Percentiles rank a stretch among this genome's conserved stretches.
Evolutionary conservation across 306 rosid species (phyloP).

Genomic region (Ceratonia siliqua): DNA sequence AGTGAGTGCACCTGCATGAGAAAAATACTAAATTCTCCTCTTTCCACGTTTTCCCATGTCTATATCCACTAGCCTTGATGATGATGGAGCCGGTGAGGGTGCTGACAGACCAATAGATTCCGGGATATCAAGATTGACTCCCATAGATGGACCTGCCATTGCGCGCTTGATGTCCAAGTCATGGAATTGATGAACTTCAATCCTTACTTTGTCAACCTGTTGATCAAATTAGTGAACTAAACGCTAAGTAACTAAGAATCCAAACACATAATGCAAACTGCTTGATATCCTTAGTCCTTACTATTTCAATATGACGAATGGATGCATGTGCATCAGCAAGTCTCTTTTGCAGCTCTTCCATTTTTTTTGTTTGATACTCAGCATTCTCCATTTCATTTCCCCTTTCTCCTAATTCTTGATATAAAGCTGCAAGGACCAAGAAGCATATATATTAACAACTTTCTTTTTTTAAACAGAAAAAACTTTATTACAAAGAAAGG

Average conservation of each 20-base stretch:
- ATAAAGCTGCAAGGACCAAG: slow-evolving; percentile 59
- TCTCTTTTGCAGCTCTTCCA: slow-evolving; percentile 71
- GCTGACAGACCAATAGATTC: slow-evolving; percentile 84
- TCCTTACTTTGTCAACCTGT: slow-evolving; percentile 71
- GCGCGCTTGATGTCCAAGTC: slow-evolving; percentile 61
- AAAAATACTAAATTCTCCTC: slow-evolving; percentile 61
- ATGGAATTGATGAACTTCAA: slow-evolving; percentile 53
- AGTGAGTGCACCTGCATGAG: slow-evolving; percentile 22
- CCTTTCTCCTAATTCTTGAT: slow-evolving; percentile 83
- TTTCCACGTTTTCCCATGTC: slow-evolving; percentile 71
- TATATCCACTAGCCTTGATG: slow-evolving; percentile 73
- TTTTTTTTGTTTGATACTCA: slow-evolving; percentile 71
- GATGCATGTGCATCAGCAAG: slow-evolving; percentile 80
- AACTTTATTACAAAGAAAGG: slow-evolving; percentile 10
- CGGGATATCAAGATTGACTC: slow-evolving; percentile 82
- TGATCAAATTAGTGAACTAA: slow-evolving; percentile 27
- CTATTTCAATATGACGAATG: slow-evolving; percentile 83
- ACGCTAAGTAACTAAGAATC: neutral
- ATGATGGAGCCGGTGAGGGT: slow-evolving; percentile 53
- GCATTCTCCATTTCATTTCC: slow-evolving; percentile 92
- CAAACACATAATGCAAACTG: slow-evolving; percentile 16
- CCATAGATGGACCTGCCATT: slow-evolving; percentile 53
- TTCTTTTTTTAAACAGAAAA: neutral
- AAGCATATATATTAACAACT: neutral
- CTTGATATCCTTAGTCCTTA: slow-evolving; percentile 59